Percentiles rank a stretch among this genome's conserved stretches.
Conservation (phyloP, 495 filamentous ascomycete species). For the Penicillium simplicissimum region DNA sequence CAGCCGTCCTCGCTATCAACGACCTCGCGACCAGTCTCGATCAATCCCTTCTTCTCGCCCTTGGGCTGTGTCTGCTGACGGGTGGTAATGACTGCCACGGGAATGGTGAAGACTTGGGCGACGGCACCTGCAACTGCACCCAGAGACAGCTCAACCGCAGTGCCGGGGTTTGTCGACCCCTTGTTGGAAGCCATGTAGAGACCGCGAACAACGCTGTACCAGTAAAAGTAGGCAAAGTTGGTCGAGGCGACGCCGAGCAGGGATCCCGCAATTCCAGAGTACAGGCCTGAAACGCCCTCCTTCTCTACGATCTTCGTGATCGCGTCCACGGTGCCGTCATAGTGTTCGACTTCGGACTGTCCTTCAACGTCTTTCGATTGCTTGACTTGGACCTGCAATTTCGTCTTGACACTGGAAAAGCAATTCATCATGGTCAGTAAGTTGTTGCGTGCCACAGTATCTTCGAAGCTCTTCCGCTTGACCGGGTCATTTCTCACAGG, state of each 20-base stretch:
- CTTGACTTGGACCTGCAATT: constrained; percentile 94
- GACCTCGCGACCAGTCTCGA: constrained; percentile 89
- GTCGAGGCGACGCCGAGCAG: constrained; percentile 92
- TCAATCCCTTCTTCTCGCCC: constrained; percentile 77
- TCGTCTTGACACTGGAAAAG: constrained; percentile 80
- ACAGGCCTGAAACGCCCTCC: constrained; percentile 81
- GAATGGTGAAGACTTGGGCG: constrained; percentile 95
- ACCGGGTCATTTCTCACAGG: constrained; percentile 57
- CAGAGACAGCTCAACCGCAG: constrained; percentile 79
- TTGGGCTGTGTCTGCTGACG: constrained; percentile 91
- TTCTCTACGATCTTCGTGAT: constrained; percentile 80
- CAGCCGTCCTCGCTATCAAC: constrained; percentile 88
- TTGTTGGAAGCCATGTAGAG: constrained; percentile 74
- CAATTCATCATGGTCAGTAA: constrained; percentile 16
- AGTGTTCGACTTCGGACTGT: constrained; percentile 61
- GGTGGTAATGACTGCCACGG: constrained; percentile 92
- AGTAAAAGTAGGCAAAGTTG: constrained; percentile 99
- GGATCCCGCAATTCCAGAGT: constrained; percentile 82
- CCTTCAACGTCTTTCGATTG: constrained; percentile 35
- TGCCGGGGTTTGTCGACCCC: constrained; percentile 67
- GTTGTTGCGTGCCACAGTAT: neutral
- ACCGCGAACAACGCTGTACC: constrained; percentile 87
- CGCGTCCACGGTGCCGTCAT: constrained; percentile 83
- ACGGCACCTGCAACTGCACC: constrained; percentile 88
- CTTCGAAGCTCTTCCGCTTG: neutral